Percentiles rank a stretch among this genome's conserved stretches.
phyloP scores from a whole-genome alignment of 768 basidiomycete species.

The Leccinellum rugosiceps region DNA sequence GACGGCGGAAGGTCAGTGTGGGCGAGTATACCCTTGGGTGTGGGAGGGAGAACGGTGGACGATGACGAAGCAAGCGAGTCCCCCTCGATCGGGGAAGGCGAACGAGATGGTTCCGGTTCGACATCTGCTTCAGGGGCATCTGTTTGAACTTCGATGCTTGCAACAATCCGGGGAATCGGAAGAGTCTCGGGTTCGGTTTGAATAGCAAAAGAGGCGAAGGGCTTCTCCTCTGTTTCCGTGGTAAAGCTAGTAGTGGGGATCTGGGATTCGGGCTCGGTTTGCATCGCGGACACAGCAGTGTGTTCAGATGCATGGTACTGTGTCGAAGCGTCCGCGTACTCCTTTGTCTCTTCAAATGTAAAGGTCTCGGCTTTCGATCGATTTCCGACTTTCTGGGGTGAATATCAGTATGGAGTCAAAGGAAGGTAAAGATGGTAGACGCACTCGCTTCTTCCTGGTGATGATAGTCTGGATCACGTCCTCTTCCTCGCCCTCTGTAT shows the following conservation, averaged over 20 bases:
- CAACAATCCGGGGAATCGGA: conserved; percentile 26
- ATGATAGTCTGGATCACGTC: conserved; percentile 88
- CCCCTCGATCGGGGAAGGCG: conserved; percentile 43
- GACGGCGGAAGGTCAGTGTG: conserved; percentile 65
- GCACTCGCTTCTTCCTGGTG: conserved; percentile 73
- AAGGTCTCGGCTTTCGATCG: conserved; percentile 47
- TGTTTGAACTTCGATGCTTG: conserved; percentile 67
- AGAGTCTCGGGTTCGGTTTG: conserved; percentile 41
- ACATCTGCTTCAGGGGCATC: conserved; percentile 36
- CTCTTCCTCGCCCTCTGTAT: conserved; percentile 57
- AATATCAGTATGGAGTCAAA: conserved; percentile 13
- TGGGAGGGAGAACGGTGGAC: conserved; percentile 68
- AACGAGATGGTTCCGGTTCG: conserved; percentile 34
- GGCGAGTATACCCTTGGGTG: conserved; percentile 49
- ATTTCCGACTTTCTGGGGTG: conserved; percentile 59
- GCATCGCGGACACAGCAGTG: conserved; percentile 42
- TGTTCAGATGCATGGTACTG: conserved; percentile 65
- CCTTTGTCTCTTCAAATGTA: conserved; percentile 58
- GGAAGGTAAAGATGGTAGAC: conserved; percentile 9
- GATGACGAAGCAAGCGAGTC: conserved; percentile 71
- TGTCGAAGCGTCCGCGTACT: conserved; percentile 71
- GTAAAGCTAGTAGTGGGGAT: conserved; percentile 45
- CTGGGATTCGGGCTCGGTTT: conserved; percentile 62
- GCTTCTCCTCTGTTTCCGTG: conserved; percentile 52
- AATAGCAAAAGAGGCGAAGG: conserved; percentile 23